A percentile compares a stretch with the other conserved stretches of the same genome.
phyloP scores from a whole-genome alignment of 179 eudicot species.

The Amaranthus tricolor region DNA sequence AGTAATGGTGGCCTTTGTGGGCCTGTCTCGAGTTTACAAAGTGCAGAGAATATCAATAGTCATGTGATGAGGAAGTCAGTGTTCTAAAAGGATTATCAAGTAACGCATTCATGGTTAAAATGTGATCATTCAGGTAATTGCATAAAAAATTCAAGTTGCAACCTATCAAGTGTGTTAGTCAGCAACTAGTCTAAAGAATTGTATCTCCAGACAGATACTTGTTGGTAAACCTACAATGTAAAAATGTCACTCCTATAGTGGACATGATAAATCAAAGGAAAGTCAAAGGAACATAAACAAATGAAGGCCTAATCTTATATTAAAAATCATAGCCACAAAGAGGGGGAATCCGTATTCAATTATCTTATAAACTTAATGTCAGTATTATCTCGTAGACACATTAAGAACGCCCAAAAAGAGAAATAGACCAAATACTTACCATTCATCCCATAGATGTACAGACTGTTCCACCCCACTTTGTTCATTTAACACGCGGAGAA shows the following conservation, averaged over 20 bases:
- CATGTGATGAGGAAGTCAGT: neutral
- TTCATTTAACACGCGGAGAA: conserved; percentile 80
- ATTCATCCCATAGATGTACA: conserved; percentile 79
- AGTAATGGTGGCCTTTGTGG: neutral
- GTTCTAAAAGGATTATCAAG: neutral
- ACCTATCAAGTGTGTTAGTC: neutral
- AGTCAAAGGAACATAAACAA: neutral
- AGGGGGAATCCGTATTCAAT: neutral
- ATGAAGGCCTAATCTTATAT: neutral
- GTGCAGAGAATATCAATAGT: neutral
- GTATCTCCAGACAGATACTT: neutral
- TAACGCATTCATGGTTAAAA: neutral
- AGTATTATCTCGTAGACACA: neutral
- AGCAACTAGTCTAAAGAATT: neutral
- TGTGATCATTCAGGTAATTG: neutral
- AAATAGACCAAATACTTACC: conserved; percentile 36
- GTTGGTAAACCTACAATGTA: neutral
- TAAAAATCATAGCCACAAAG: neutral
- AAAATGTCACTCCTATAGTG: neutral
- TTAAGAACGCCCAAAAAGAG: neutral
- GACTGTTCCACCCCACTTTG: conserved; percentile 73
- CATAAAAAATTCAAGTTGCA: neutral
- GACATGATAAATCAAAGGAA: neutral
- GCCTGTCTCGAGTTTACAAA: neutral
- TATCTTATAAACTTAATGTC: neutral